A percentile compares a stretch with the other conserved stretches of the same genome.
Evolutionary conservation across 345 rosid species (phyloP).

Genomic region (Euphorbia pulcherrima): DNA sequence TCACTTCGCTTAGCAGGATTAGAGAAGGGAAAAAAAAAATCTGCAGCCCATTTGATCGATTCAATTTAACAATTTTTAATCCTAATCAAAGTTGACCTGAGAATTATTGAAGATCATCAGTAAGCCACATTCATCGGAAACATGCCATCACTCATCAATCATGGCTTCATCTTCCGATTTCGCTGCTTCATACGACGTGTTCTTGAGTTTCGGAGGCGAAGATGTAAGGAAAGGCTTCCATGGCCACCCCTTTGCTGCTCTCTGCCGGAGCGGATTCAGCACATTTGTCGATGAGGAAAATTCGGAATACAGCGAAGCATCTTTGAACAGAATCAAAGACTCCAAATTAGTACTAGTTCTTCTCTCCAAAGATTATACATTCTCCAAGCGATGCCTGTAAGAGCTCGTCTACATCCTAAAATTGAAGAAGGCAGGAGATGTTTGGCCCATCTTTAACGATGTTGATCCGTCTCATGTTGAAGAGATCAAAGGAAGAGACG

Average conservation of each 20-base stretch:
- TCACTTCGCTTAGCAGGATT: no score
- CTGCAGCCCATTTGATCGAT: no score
- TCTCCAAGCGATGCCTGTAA: slow-evolving; percentile 7
- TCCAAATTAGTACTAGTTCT: slow-evolving; percentile 5
- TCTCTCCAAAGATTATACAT: slow-evolving; percentile 11
- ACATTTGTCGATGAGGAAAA: slow-evolving; percentile 2
- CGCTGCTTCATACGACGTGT: slow-evolving; percentile 9
- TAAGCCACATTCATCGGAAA: no score
- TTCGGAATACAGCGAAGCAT: neutral
- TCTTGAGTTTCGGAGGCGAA: slow-evolving; percentile 14
- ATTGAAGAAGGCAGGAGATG: neutral
- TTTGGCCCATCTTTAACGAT: slow-evolving; percentile 11
- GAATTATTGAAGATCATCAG: no score
- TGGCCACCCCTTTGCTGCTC: slow-evolving; percentile 11
- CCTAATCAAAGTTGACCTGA: no score
- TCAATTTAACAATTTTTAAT: no score
- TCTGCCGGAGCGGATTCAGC: neutral
- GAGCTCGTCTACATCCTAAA: slow-evolving; percentile 10
- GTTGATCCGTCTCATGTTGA: slow-evolving; percentile 10
- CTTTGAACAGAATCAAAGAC: neutral
- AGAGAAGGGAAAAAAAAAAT: no score
- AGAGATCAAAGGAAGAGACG: neutral
- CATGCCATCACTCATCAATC: no score
- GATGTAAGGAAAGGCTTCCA: slow-evolving; percentile 9
- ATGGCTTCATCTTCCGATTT: neutral